Evolutionary conservation across 2,329 filamentous ascomycete genomes (phyloP).

Genomic region (Aspergillus hortae): DNA sequence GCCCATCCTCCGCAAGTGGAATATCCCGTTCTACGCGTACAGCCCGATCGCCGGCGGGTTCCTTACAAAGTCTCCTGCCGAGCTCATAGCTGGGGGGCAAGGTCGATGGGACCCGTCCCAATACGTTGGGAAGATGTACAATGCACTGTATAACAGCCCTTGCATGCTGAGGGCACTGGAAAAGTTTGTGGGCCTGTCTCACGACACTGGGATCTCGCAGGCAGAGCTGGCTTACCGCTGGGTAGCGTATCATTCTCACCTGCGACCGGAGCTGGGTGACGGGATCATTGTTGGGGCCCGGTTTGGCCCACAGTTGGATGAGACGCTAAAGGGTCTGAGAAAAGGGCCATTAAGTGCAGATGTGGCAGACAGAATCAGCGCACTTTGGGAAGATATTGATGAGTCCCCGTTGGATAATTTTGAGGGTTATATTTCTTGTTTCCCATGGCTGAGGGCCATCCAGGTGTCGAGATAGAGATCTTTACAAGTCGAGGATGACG

Average conservation of each 20-base stretch:
- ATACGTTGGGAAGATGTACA: slow-evolving; percentile 20
- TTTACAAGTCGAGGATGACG: too few relatives aligned
- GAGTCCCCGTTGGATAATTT: slow-evolving; percentile 23
- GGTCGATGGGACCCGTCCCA: slow-evolving; percentile 18
- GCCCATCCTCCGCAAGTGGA: slow-evolving; percentile 43
- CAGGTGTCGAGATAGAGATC: too few relatives aligned
- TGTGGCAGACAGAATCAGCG: slow-evolving; percentile 19
- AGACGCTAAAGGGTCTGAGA: slow-evolving; percentile 44
- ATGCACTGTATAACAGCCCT: slow-evolving; percentile 17
- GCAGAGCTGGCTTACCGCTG: slow-evolving; percentile 37
- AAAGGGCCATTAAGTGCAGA: slow-evolving; percentile 25
- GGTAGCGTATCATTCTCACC: slow-evolving; percentile 27
- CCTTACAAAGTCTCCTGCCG: slow-evolving; percentile 21
- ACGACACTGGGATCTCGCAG: slow-evolving; percentile 27
- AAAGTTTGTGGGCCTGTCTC: slow-evolving; percentile 14
- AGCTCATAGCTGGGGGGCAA: background rate
- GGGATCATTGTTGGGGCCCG: slow-evolving; percentile 19
- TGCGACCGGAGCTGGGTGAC: slow-evolving; percentile 16
- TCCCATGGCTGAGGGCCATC: background rate
- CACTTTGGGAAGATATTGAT: slow-evolving; percentile 27
- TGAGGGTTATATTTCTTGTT: background rate
- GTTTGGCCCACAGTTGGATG: slow-evolving; percentile 15
- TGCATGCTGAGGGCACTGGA: slow-evolving; percentile 27
- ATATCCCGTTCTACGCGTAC: slow-evolving; percentile 46
- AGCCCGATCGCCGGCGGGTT: slow-evolving; percentile 37